These are phyloP conservation scores for Ustilago cynodontis DNA, from an alignment of 1,284 basidiomycete genomes.

Conservation along the genomic window DNA sequence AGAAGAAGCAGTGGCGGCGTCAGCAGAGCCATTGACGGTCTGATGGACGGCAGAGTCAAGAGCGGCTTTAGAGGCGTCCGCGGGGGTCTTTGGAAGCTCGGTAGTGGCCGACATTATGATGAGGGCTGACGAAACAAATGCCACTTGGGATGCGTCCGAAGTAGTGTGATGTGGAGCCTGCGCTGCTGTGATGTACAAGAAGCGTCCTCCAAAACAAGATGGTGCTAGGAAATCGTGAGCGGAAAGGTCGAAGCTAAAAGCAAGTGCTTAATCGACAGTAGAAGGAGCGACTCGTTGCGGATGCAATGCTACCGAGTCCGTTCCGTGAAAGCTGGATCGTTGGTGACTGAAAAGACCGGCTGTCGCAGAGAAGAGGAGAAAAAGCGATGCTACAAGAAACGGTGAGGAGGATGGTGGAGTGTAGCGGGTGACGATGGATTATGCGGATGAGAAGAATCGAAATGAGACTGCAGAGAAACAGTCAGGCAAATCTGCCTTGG, in stretches of 20 bases:
- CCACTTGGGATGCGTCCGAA: not conserved
- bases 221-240: too few relatives aligned
- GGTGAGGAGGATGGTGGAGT: not conserved
- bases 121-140: not conserved
- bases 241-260: not conserved
- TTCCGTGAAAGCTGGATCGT: not conserved
- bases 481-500: slow-evolving; percentile 8
- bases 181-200: not conserved
- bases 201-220: not conserved
- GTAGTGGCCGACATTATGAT: slow-evolving; percentile 36
- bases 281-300: not conserved
- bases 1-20: slow-evolving; percentile 8
- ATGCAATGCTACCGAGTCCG: not conserved
- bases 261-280: not conserved
- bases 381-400: not conserved
- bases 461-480: slow-evolving; percentile 2
- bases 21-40: slow-evolving; percentile 26
- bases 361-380: not conserved
- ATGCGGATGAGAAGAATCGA: slow-evolving; percentile 18
- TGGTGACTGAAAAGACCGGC: not conserved
- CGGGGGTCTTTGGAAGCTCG: slow-evolving; percentile 54
- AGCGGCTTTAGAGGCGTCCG: slow-evolving; percentile 59
- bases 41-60: slow-evolving; percentile 56
- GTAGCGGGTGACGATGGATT: not conserved
- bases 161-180: not conserved